Base-by-base conservation (phyloP, 2,329 filamentous ascomycete species). In the Phyllosticta capitalensis region DNA sequence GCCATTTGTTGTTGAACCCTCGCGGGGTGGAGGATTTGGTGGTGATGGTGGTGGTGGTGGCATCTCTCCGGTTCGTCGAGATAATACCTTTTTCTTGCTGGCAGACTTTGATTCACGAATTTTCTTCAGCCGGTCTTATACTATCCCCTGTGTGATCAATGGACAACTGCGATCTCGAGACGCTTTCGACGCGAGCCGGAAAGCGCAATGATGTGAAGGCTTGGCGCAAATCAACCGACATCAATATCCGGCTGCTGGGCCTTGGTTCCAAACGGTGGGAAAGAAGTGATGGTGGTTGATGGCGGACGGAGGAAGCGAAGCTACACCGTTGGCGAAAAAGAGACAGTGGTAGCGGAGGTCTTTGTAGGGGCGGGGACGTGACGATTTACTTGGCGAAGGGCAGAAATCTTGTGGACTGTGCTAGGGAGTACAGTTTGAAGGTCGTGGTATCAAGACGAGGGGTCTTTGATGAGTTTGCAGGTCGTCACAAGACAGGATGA, bases 161-260 rank as follows among this genome's bases (percentile, higher is more conserved):
- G 62, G 79, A 81, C 48, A 82, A 72, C 69, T 82, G 79, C 63
- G 79, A 76, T 78, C 79, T 81, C 73, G 79, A 81, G 69, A 82
- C 77, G 61, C 78, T 76, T 71, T 77, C 74, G 73, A 81, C 76
- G 76, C 80, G 77, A 77, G 78, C 77, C 64, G 79, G 79, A 67
- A 79, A 81, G 62, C 79, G 78, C 67, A 82, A 70, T 62, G 78
- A 81, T 66, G 78, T 76, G 63, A 79, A 76, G 65, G 77, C 78
- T 72, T 76, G 74, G 71, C 79, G 79, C 71, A 78, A 71, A 74
- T 81, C 79, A 81, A 81, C 79, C 79, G 80, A 82, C 80, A 82
- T 82, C 79, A 80, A 81, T 71, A 52, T 55, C 33, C 52, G 53
- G 58, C 48, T 26, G 19, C 26, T 19, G n/a, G 20, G 38, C 50